A percentile compares a stretch with the other conserved stretches of the same genome.
phyloP scores from a whole-genome alignment of 352 stramenopile species.

The Blastocystis sp. region DNA sequence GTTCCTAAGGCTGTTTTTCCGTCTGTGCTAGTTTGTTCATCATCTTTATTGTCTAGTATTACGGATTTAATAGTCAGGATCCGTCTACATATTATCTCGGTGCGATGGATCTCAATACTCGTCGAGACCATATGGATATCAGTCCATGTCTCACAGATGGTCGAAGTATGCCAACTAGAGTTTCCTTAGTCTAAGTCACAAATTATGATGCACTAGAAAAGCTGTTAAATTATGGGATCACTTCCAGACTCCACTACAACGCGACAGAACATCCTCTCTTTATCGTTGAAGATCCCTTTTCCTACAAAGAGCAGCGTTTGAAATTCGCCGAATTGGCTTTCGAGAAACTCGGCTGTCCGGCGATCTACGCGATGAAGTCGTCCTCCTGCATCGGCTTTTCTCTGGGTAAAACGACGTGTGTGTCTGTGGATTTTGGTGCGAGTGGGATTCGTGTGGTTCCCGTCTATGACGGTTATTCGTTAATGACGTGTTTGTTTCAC shows the following conservation, averaged over 20 bases:
- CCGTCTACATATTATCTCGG: slow-evolving; percentile 56
- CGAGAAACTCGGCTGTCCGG: slow-evolving; percentile 28
- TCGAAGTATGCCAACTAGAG: background rate
- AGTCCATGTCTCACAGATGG: slow-evolving; percentile 47
- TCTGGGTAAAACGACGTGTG: slow-evolving; percentile 41
- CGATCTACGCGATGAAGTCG: slow-evolving; percentile 46
- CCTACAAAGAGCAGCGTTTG: slow-evolving; percentile 57
- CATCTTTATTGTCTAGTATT: background rate
- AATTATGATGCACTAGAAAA: slow-evolving; percentile 65
- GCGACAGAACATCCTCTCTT: slow-evolving; percentile 64
- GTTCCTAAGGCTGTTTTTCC: slow-evolving; percentile 65
- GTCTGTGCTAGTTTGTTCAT: slow-evolving; percentile 61
- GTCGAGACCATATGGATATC: slow-evolving; percentile 49
- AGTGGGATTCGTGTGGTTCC: slow-evolving; percentile 44
- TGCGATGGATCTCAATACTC: slow-evolving; percentile 19
- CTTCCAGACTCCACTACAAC: slow-evolving; percentile 53
- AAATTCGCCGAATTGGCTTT: slow-evolving; percentile 62
- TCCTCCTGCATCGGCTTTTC: slow-evolving; percentile 45
- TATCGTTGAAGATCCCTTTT: slow-evolving; percentile 61
- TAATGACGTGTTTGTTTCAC: slow-evolving; percentile 5
- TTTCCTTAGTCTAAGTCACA: background rate
- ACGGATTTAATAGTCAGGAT: slow-evolving; percentile 44
- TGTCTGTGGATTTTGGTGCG: slow-evolving; percentile 42
- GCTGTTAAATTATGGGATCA: slow-evolving; percentile 63
- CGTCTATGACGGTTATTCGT: slow-evolving; percentile 37